Conservation (phyloP, 257 asterid species). For the Plectranthus barbatus region DNA sequence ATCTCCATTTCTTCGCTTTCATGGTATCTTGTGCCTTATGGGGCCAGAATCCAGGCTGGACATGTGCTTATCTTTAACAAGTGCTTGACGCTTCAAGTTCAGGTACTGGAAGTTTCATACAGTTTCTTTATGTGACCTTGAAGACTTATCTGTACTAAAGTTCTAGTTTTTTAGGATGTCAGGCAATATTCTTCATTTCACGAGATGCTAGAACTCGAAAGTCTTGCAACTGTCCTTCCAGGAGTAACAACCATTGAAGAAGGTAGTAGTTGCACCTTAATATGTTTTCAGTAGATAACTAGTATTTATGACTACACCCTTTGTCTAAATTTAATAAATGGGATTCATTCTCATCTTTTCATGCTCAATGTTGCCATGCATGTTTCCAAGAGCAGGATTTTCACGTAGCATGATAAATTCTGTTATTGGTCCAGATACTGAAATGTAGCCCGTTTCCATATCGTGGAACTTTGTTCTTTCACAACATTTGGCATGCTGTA, state of each 20-base stretch:
- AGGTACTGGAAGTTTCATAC: slow-evolving; percentile 40
- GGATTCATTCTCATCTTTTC: not conserved
- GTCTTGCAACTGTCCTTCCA: slow-evolving; percentile 66
- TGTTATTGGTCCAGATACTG: not conserved
- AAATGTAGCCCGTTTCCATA: not conserved
- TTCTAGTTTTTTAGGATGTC: slow-evolving; percentile 42
- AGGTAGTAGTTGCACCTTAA: slow-evolving; percentile 33
- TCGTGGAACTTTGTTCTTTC: not conserved
- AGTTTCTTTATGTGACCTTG: slow-evolving; percentile 8
- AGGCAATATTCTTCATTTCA: slow-evolving; percentile 58
- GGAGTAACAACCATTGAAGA: slow-evolving; percentile 56
- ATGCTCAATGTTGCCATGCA: not conserved
- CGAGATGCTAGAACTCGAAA: slow-evolving; percentile 73
- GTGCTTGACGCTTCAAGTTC: slow-evolving; percentile 68
- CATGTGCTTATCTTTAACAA: slow-evolving; percentile 55
- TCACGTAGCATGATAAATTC: not conserved
- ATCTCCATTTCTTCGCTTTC: slow-evolving; percentile 3
- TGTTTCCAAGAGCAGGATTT: not conserved
- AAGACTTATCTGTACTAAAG: slow-evolving; percentile 6
- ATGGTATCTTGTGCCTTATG: slow-evolving; percentile 9
- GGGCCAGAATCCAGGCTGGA: slow-evolving; percentile 51
- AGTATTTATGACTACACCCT: not conserved
- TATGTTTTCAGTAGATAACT: not conserved
- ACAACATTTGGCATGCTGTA: not conserved
- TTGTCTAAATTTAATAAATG: not conserved